A percentile compares a stretch with the other conserved stretches of the same genome.
phyloP scores from a whole-genome alignment of 73 alveolate species.

The Tetrahymena malaccensis region DNA sequence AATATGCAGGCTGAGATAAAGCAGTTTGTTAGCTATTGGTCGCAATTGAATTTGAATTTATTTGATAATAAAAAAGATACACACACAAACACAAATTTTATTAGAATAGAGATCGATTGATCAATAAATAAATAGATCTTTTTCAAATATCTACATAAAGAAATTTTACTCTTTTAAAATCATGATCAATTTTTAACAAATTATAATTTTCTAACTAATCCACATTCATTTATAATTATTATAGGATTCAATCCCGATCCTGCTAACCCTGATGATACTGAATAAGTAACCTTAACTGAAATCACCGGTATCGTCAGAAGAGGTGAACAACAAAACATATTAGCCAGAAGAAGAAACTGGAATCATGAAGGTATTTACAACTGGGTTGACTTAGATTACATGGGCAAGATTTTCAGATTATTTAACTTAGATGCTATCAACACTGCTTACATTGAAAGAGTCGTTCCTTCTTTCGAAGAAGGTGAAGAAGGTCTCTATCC shows the following conservation, averaged over 20 bases:
- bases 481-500: conserved; percentile 34
- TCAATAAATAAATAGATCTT: too few relatives aligned
- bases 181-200: too few relatives aligned
- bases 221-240: too few relatives aligned
- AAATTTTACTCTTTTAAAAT: too few relatives aligned
- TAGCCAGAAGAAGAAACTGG: conserved; percentile 32
- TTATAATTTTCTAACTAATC: too few relatives aligned
- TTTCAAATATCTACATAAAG: background rate
- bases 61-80: background rate
- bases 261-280: conserved; percentile 27
- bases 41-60: background rate
- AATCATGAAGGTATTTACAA: conserved; percentile 25
- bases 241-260: conserved; percentile 21
- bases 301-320: conserved; percentile 34
- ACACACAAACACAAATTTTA: too few relatives aligned
- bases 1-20: background rate
- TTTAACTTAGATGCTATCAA: conserved; percentile 14
- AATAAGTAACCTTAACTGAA: conserved; percentile 16
- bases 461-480: conserved; percentile 26
- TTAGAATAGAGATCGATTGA: background rate
- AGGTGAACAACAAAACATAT: conserved; percentile 17
- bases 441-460: conserved; percentile 32
- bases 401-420: conserved; percentile 31
- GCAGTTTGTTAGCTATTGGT: background rate
- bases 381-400: conserved; percentile 25